Conservation (phyloP, 495 filamentous ascomycete species). For the Penicillium antarcticum region DNA sequence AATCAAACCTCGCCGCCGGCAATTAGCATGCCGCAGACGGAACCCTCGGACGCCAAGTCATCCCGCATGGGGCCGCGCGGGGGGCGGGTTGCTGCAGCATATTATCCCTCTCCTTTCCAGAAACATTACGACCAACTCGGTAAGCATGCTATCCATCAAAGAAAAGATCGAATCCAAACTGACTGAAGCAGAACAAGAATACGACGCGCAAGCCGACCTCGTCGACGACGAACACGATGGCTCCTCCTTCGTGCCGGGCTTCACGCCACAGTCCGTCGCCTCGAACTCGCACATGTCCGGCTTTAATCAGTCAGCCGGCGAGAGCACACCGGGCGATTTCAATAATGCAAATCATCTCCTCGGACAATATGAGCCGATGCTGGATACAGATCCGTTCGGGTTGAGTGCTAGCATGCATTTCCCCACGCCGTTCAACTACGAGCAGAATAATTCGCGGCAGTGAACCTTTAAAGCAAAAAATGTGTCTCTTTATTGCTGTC, state of each 20-base stretch:
- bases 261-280: conserved; percentile 44
- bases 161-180: neutral
- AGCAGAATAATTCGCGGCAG: conserved; percentile 46
- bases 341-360: conserved; percentile 63
- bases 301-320: conserved; percentile 37
- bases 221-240: conserved; percentile 79
- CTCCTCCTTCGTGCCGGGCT: conserved; percentile 62
- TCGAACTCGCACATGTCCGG: conserved; percentile 40
- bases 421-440: conserved; percentile 83
- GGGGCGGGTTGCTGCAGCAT: conserved; percentile 46
- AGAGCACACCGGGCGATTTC: conserved; percentile 35
- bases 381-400: conserved; percentile 89
- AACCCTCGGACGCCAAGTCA: conserved; percentile 36
- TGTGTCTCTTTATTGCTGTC: neutral
- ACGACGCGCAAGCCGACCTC: conserved; percentile 94
- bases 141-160: conserved; percentile 49
- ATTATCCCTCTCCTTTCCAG: conserved; percentile 84
- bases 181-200: conserved; percentile 82
- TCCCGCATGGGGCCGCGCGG: conserved; percentile 27
- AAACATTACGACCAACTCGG: conserved; percentile 97
- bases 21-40: conserved; percentile 42
- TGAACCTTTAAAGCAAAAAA: conserved; percentile 17
- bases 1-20: conserved; percentile 36
- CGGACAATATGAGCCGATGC: conserved; percentile 75
- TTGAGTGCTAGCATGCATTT: conserved; percentile 92